Percentiles rank a stretch among this genome's conserved stretches.
These are phyloP conservation scores for Rhodosporidiobolus odoratus DNA, from an alignment of 768 basidiomycete species.

Conservation along the genomic window DNA sequence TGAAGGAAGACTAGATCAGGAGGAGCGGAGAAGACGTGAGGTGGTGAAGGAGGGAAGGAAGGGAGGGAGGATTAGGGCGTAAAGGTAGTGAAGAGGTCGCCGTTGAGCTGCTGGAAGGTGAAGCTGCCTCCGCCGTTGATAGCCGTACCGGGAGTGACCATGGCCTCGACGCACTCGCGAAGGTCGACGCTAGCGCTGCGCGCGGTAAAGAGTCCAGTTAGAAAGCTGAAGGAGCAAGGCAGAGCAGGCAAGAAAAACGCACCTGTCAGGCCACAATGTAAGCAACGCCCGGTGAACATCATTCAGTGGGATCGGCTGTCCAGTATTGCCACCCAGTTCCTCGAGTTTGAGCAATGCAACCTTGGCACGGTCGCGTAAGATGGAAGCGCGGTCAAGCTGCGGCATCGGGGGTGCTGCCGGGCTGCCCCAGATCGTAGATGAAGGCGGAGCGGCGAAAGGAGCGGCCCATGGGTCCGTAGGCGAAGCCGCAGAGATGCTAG, in stretches of 20 bases:
- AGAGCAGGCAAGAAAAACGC: slow-evolving; percentile 5
- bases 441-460: slow-evolving; percentile 2
- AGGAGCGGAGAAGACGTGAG: not conserved
- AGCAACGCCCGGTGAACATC: slow-evolving; percentile 40
- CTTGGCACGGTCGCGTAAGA: slow-evolving; percentile 34
- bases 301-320: slow-evolving; percentile 29
- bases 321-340: slow-evolving; percentile 25
- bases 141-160: slow-evolving; percentile 35
- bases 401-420: slow-evolving; percentile 4
- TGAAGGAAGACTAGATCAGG: not conserved
- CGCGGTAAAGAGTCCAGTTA: too few relatives aligned
- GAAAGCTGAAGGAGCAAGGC: slow-evolving; percentile 5
- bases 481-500: slow-evolving; percentile 16
- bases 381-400: not conserved
- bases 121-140: slow-evolving; percentile 40
- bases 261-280: slow-evolving; percentile 37
- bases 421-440: slow-evolving; percentile 33
- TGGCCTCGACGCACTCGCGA: slow-evolving; percentile 38
- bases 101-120: slow-evolving; percentile 31
- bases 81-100: slow-evolving; percentile 21
- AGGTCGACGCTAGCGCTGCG: slow-evolving; percentile 21
- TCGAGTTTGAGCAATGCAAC: slow-evolving; percentile 39
- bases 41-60: too few relatives aligned
- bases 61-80: not conserved
- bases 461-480: slow-evolving; percentile 11